Base-by-base conservation (phyloP, 345 rosid species). In the Syzygium aqueum region DNA sequence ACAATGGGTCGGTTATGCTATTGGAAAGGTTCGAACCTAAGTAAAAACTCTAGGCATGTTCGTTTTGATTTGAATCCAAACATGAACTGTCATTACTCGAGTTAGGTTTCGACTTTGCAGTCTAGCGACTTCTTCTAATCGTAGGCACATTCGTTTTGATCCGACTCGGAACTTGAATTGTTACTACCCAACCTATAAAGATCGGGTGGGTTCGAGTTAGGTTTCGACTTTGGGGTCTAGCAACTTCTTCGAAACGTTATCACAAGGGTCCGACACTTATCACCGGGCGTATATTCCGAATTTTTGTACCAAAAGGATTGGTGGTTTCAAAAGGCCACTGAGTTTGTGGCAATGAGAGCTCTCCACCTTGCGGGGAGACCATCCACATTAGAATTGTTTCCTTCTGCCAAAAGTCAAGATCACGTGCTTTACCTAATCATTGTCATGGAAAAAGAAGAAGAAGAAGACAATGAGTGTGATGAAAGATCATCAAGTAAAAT, bases 121-220 rank as follows among this genome's bases (percentile, higher is more conserved):
- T 43, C 46, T 43, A 43, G 46, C 46, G 7, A 6, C 46, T 43
- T 43, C 43, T 43, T 43, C 7, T 43, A 43, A 43, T 1, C 46
- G 7, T 43, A 43, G 46, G 46, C 7, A 1, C 46, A 6, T 43
- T 43, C 7, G 46, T 43, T 43, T 43, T 43, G 7, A 43, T 43
- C 46, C 46, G 7, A 43, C 46, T 43, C 1, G 7, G 7, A 43
- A 43, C 46, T 43, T 43, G 46, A 43, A 43, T 43, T 6, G 46
- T 43, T 43, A 43, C 46, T 43, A 56, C 27, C 65, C 67, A 12
- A 27, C 30, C 12, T 59, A 59, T 6, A 59, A 59, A 27, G 12
- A 7, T 27, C 0, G 13, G 3, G 30, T 27, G n/a, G 0, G 7
- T 59, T 59, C 0, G 16, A 27, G 30, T 59, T 27, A 27, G 67